phyloP scores from a whole-genome alignment of 768 basidiomycete genomes.

The Amanita phalloides region DNA sequence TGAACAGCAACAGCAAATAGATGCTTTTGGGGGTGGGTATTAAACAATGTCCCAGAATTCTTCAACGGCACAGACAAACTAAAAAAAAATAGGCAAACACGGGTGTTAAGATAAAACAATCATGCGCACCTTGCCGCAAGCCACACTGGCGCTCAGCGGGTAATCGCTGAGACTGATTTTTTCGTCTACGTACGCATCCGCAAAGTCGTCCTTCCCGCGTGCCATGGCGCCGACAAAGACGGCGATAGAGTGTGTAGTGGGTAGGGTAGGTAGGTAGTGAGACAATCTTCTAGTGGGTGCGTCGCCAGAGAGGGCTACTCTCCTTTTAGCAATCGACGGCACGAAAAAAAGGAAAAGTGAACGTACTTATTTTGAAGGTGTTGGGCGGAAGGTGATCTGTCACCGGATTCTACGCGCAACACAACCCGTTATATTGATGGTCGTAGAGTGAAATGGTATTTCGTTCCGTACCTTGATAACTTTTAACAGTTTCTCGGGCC shows the following conservation, averaged over 20 bases:
- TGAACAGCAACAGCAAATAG: background rate
- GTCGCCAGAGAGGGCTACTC: constrained; percentile 81
- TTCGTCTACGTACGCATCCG: constrained; percentile 88
- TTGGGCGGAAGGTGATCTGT: constrained; percentile 91
- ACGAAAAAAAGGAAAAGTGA: constrained; percentile 1
- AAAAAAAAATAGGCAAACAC: background rate
- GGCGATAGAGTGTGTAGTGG: constrained; percentile 80
- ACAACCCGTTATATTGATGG: background rate
- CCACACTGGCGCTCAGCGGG: constrained; percentile 84
- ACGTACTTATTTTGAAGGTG: constrained; percentile 88
- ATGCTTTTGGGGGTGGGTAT: constrained; percentile 7
- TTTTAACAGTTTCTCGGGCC: constrained; percentile 92
- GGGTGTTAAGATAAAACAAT: background rate
- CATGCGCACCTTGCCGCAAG: constrained; percentile 84
- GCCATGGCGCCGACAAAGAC: constrained; percentile 99
- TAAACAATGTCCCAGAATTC: constrained; percentile 92
- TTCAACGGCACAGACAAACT: constrained; percentile 90
- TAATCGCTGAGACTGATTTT: constrained; percentile 97
- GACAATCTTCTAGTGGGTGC: constrained; percentile 75
- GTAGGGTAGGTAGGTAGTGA: constrained; percentile 74
- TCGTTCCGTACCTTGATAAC: constrained; percentile 71
- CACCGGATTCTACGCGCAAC: constrained; percentile 69
- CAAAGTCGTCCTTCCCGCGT: constrained; percentile 91
- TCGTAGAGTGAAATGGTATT: background rate
- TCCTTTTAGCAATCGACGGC: background rate